These are phyloP conservation scores for Candida nanaspora DNA, from an alignment of 805 yeast genomes.

Conservation along the genomic window DNA sequence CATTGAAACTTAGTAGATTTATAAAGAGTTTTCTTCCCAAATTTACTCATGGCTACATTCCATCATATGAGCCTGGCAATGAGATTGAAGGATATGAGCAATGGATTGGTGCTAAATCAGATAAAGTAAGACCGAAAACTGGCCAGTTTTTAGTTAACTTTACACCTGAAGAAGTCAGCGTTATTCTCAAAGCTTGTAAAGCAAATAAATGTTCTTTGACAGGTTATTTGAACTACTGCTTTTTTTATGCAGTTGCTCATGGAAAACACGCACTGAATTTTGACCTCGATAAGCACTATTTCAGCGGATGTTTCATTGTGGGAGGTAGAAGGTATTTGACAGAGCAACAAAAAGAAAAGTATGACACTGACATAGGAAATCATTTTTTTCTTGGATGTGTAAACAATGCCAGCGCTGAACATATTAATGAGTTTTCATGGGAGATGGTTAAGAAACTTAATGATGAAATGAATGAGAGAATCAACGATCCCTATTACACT, in stretches of 20 bases:
- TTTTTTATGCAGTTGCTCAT: not conserved
- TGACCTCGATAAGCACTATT: not conserved
- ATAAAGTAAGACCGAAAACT: not conserved
- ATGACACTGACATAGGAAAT: not conserved
- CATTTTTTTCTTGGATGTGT: not conserved
- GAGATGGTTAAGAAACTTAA: not conserved
- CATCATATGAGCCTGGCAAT: not conserved
- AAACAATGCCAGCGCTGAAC: not conserved
- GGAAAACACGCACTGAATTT: not conserved
- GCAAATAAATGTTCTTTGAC: not conserved
- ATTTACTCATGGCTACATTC: not conserved
- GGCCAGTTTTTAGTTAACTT: not conserved
- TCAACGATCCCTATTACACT: not conserved
- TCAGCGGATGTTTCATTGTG: not conserved
- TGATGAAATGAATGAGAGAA: not conserved
- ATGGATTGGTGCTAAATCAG: not conserved
- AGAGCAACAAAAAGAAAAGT: not conserved
- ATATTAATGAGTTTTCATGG: conserved; percentile 1
- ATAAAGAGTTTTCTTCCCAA: not conserved
- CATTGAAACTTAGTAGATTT: not conserved
- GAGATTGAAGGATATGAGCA: not conserved
- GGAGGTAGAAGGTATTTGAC: not conserved
- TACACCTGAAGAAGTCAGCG: not conserved
- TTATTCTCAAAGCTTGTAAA: not conserved
- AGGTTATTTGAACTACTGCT: not conserved